Evolutionary conservation across 441 rosid species (phyloP), one percentile per base, ranked within the genome.

Genomic region (Gossypium gossypioides): DNA sequence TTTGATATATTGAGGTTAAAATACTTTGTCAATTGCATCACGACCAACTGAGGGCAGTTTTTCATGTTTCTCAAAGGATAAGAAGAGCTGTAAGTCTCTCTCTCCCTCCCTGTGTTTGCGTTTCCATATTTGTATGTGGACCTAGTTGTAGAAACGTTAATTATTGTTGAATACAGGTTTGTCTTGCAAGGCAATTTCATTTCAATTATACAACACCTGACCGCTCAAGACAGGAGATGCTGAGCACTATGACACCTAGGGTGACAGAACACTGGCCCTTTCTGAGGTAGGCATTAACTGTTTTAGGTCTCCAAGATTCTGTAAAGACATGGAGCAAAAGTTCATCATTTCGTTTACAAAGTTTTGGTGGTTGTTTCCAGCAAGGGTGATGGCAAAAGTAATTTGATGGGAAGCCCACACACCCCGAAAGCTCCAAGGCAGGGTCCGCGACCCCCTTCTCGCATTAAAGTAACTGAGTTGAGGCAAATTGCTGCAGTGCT

Each of bases 341-440:
- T 37, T 37, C 44, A 37, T 37, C 44, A 37, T 37, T 37, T 37
- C 22, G 24, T 57, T 67, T 6, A 42, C 44, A 48, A 76, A 67
- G 40, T 75, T 71, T 56, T 68, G 12, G 56, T 46, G 78, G 46
- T 19, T 66, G 6, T 72, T 29, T 71, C 73, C 88, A 86, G 96
- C 91, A 90, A 79, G 83, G 89, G 82, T 59, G 92, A 86, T 75
- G 89, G 86, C 1, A 91, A 80, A 75, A 74, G 82, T 18, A 67
- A 57, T 62, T 73, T 80, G 63, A 32, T 78, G 54, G 44, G 78
- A 13, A 88, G 89, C 76, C 98, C 97, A 29, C 89, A 84, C 69
- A 89, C 98, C 25, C 98, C 96, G 29, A 91, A 87, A 82, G 97
- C 98, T 65, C 98, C 97, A 60, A 86, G 84, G 79, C 95, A 90